Conservation (phyloP, 2,329 filamentous ascomycete genomes). For the Xylariaceae sp. region DNA sequence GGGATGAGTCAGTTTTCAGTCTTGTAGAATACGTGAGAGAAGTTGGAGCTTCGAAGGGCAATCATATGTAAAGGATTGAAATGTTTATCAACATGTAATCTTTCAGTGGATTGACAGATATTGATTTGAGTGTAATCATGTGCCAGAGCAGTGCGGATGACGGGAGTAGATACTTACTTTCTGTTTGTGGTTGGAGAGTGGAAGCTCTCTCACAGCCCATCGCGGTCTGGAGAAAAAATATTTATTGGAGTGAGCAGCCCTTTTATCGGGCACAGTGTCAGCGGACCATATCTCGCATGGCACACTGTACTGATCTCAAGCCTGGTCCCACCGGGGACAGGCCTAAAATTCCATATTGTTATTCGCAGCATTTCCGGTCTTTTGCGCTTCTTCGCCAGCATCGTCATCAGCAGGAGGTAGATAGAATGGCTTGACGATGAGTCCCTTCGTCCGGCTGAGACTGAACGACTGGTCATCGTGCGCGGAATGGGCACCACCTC, state of each 20-base stretch:
- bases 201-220: too few species aligned
- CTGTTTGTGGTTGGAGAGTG: too few species aligned
- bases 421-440: slow-evolving; percentile 82
- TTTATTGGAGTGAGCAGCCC: too few species aligned
- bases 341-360: slow-evolving; percentile 68
- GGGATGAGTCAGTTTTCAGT: slow-evolving; percentile 13
- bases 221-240: too few species aligned
- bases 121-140: slow-evolving; percentile 56
- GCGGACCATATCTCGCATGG: too few species aligned
- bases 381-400: slow-evolving; percentile 49
- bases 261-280: too few species aligned
- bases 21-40: too few species aligned
- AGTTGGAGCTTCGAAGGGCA: too few species aligned
- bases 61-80: slow-evolving; percentile 38
- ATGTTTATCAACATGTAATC: slow-evolving; percentile 41
- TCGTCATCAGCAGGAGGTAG: slow-evolving; percentile 66
- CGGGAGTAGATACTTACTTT: too few species aligned
- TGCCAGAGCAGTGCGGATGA: too few species aligned
- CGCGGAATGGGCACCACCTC: slow-evolving; percentile 66
- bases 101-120: slow-evolving; percentile 85
- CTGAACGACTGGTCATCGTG: slow-evolving; percentile 88
- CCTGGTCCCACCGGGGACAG: too few species aligned
- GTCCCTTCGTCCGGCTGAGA: slow-evolving; percentile 68
- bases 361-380: slow-evolving; percentile 49
- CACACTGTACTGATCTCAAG: too few species aligned